Percentiles rank a stretch among this genome's conserved stretches.
These are phyloP conservation scores for Eucalyptus regnans DNA, from an alignment of 345 rosid genomes.

Conservation along the genomic window DNA sequence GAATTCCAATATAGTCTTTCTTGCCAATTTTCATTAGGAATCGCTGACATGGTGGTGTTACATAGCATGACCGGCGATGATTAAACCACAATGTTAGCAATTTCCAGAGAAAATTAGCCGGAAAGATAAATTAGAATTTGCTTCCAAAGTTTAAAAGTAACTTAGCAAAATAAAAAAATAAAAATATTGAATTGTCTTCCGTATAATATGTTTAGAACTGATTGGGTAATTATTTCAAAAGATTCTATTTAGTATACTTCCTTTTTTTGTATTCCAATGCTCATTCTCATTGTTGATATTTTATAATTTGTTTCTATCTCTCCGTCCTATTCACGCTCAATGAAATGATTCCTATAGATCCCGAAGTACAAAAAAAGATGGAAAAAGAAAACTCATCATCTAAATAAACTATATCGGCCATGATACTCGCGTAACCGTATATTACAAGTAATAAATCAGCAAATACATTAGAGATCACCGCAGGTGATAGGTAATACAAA, in stretches of 20 bases:
- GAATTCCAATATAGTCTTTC: background rate
- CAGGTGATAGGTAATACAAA: background rate
- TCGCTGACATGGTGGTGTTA: too few species aligned
- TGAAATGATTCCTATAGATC: background rate
- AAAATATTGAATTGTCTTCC: background rate
- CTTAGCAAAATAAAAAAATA: too few species aligned
- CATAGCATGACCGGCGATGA: background rate
- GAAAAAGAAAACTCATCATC: background rate
- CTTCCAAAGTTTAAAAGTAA: too few species aligned
- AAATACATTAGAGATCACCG: background rate
- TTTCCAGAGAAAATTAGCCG: too few species aligned
- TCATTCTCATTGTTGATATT: background rate
- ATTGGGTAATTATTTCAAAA: too few species aligned
- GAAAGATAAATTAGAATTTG: too few species aligned
- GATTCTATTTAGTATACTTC: background rate
- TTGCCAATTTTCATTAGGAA: too few species aligned
- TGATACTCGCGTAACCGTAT: background rate
- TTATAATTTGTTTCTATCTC: background rate
- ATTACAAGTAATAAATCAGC: background rate
- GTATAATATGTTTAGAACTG: too few species aligned
- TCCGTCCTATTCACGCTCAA: background rate
- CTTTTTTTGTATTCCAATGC: background rate
- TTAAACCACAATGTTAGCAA: too few species aligned
- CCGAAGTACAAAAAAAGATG: background rate
- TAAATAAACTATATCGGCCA: background rate